Base-by-base conservation (phyloP, 345 rosid species). In the Populus tremula region DNA sequence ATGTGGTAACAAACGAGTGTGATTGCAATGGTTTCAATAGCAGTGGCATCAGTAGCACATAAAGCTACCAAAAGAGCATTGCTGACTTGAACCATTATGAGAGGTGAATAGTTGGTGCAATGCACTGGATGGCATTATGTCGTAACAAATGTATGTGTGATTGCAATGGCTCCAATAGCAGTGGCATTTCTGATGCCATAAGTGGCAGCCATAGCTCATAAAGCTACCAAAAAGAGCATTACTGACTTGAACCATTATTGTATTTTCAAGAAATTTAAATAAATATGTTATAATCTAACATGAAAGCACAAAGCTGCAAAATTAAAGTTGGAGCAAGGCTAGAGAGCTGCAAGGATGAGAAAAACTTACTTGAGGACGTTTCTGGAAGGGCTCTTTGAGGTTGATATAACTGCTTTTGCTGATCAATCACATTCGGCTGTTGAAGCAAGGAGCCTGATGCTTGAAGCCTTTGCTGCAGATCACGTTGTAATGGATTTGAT, bases 401-500 rank as follows among this genome's bases (percentile, higher is more conserved):
- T 82, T 87, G 98, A 87, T 87, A 90, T 72, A 93, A 78, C 81
- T 92, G 96, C 88, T 92, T 92, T 84, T 92, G 98, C 78, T 86
- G 98, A 83, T 93, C 97, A 79, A 90, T 84, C 59, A 90, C 85
- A 88, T 84, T 92, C 78, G 89, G 97, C 23, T 87, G 87, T 76
- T 90, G 99, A 88, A 87, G 90, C 88, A 91, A 80, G 80, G 97
- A 84, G 71, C 91, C 89, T 63, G 94, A 78, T 83, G 89, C 82
- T 82, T 89, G 98, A 77, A 91, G 87, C 82, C 98, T 89, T 79
- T 89, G 97, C 69, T 88, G 94, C 86, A 91, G 71, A 82, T 93
- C 94, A 76, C 87, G 89, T 74, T 88, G 98, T 76, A 90, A 82
- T 63, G 82, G 74, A 85, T 85, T 91, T 73, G 93, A 70, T 82